These are phyloP conservation scores for Musa balbisiana DNA, from an alignment of 202 grass and related monocot species.

Conservation along the genomic window DNA sequence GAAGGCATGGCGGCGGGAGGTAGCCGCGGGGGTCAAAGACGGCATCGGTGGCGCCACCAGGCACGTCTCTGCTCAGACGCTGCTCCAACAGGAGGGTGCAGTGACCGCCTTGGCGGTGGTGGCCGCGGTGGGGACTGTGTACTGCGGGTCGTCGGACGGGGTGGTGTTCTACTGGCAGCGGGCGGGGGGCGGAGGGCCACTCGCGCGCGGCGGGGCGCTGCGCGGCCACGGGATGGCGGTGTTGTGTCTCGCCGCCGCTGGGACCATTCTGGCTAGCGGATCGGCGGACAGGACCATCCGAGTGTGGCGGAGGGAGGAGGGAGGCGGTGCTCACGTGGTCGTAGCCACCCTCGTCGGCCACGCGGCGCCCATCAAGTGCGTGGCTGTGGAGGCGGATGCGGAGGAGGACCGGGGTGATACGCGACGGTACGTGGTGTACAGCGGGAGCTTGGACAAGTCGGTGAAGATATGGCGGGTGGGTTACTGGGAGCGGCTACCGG, in stretches of 20 bases:
- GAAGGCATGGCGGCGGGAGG: constrained; percentile 6
- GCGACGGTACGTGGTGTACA: constrained; percentile 2
- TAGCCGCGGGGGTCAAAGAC: not conserved
- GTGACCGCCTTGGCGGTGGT: not conserved
- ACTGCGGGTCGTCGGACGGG: not conserved
- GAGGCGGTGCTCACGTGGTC: not conserved
- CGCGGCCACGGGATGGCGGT: not conserved
- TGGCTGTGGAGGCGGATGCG: not conserved
- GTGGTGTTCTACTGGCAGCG: not conserved
- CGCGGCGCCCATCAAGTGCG: not conserved
- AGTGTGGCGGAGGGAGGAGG: constrained; percentile 7
- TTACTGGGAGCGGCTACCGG: not conserved
- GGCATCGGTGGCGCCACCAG: not conserved
- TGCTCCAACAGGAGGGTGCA: not conserved
- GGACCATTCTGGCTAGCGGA: not conserved
- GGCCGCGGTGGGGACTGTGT: not conserved
- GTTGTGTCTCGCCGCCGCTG: not conserved
- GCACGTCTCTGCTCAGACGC: not conserved
- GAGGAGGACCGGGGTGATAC: not conserved
- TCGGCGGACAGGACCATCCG: not conserved
- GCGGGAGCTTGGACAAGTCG: constrained; percentile 1
- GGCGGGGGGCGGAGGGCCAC: not conserved
- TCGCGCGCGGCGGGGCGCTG: not conserved
- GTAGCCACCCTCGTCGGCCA: not conserved
- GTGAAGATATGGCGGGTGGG: not conserved